These are phyloP conservation scores for Cyclotella baltica DNA, from an alignment of 108 stramenopile genomes.

Conservation along the genomic window DNA sequence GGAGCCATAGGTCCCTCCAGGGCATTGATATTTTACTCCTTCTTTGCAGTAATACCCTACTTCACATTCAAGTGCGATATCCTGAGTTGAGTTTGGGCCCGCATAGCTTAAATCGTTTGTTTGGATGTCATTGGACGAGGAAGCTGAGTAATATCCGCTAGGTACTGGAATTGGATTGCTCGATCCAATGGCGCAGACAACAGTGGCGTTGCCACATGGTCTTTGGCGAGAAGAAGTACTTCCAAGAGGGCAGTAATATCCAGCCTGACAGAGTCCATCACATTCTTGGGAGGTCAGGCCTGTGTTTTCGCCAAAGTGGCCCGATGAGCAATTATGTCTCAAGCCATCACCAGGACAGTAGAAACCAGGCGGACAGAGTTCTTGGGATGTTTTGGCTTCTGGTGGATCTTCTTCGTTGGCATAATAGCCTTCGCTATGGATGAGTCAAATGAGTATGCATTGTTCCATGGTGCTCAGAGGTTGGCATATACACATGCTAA, in stretches of 20 bases:
- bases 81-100: slow-evolving; percentile 43
- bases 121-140: slow-evolving; percentile 14
- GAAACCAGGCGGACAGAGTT: slow-evolving; percentile 37
- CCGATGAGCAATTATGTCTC: slow-evolving; percentile 18
- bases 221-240: slow-evolving; percentile 34
- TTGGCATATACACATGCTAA: too few relatives aligned
- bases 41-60: slow-evolving; percentile 38
- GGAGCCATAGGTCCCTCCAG: slow-evolving; percentile 44
- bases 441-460: too few relatives aligned
- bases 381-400: slow-evolving; percentile 30
- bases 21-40: slow-evolving; percentile 52
- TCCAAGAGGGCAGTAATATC: slow-evolving; percentile 31
- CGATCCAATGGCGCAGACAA: slow-evolving; percentile 41
- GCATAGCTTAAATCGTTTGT: slow-evolving; percentile 18
- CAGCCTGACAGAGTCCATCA: slow-evolving; percentile 31
- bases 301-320: slow-evolving; percentile 24
- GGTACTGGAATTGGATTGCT: slow-evolving; percentile 12
- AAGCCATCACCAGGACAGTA: slow-evolving; percentile 42
- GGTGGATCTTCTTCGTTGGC: slow-evolving; percentile 32
- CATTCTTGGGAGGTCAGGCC: slow-evolving; percentile 22
- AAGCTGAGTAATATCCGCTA: slow-evolving; percentile 42
- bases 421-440: slow-evolving; percentile 33
- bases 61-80: slow-evolving; percentile 41
- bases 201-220: slow-evolving; percentile 47
- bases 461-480: too few relatives aligned